These are phyloP conservation scores for Pleurotus citrinopileatus DNA, from an alignment of 768 basidiomycete genomes.

Conservation along the genomic window DNA sequence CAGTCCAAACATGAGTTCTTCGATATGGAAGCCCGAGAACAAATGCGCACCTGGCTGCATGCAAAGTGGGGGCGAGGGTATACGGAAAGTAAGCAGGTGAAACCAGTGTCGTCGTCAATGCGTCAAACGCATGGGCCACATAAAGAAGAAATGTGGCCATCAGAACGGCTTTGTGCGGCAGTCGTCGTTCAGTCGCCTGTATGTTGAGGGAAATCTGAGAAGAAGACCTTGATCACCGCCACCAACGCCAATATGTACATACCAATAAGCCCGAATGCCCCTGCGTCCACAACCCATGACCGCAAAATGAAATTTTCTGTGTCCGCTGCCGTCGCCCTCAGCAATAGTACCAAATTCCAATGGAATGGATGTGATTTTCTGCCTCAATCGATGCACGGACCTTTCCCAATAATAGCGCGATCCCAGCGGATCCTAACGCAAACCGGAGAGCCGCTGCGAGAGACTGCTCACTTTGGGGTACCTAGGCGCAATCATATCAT, in stretches of 20 bases:
- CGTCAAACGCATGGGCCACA: constrained; percentile 9
- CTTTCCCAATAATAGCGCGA: neutral
- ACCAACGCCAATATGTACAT: no score
- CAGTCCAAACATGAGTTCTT: neutral
- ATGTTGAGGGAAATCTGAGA: no score
- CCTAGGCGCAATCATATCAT: no score
- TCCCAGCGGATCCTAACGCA: neutral
- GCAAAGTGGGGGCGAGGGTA: constrained; percentile 4
- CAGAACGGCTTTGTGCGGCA: no score
- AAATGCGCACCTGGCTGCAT: constrained; percentile 12
- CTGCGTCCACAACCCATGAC: no score
- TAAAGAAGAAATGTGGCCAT: neutral
- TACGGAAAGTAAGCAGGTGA: constrained; percentile 9
- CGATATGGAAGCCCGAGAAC: no score
- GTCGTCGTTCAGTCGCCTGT: neutral
- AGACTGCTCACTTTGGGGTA: no score
- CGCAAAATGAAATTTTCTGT: no score
- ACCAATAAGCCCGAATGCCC: no score
- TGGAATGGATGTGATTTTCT: no score
- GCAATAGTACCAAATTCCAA: neutral
- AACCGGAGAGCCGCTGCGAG: neutral
- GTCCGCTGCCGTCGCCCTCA: neutral
- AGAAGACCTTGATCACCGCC: neutral
- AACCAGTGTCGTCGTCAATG: constrained; percentile 5
- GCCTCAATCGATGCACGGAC: neutral